Evolutionary conservation across 441 rosid genomes (phyloP).

Genomic region (Syzygium malaccense): DNA sequence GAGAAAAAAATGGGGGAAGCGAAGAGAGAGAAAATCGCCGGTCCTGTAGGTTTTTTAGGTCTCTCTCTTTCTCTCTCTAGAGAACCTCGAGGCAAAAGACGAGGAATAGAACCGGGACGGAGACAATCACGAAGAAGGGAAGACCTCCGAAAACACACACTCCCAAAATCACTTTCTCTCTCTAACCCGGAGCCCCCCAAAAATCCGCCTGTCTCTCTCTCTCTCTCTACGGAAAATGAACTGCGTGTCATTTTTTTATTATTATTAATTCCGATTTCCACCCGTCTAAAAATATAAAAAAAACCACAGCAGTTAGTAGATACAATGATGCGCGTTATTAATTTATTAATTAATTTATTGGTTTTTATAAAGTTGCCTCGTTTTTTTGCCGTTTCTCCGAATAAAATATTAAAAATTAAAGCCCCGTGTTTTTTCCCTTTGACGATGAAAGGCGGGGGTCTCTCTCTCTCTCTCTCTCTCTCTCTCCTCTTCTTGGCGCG

Average conservation of each 20-base stretch:
- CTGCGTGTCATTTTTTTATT: neutral
- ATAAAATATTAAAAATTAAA: neutral
- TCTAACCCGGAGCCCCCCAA: neutral
- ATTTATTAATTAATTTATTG: neutral
- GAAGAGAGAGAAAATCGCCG: neutral
- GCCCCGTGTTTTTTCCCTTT: neutral
- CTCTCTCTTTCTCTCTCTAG: constrained; percentile 11
- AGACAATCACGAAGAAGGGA: neutral
- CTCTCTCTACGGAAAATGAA: neutral
- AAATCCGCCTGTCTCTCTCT: neutral
- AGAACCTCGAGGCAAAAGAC: constrained; percentile 6
- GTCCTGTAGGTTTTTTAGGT: constrained; percentile 3
- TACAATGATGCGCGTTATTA: neutral
- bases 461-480: neutral
- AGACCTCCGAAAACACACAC: neutral
- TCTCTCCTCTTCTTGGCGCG: neutral
- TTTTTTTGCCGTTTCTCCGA: neutral
- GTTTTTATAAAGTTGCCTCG: neutral
- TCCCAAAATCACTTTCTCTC: neutral
- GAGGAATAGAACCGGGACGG: constrained; percentile 7
- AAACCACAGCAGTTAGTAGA: neutral
- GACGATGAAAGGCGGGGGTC: neutral
- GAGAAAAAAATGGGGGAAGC: neutral
- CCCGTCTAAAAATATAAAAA: neutral
- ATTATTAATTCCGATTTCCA: neutral